These are phyloP conservation scores for Cucurbita pepo DNA, from an alignment of 306 rosid species.

Conservation along the genomic window DNA sequence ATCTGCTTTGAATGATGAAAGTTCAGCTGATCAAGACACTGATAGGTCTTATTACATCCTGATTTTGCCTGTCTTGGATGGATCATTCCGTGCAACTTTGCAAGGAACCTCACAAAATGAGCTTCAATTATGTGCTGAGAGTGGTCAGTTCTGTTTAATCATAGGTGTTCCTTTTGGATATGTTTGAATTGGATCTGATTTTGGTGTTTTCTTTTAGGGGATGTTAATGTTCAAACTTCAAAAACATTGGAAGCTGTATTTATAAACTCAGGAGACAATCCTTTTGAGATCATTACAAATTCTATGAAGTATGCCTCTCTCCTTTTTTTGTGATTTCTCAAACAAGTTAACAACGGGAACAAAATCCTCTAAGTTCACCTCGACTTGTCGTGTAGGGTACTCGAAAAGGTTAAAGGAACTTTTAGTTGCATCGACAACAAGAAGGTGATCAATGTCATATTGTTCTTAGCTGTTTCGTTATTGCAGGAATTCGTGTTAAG, in stretches of 20 bases:
- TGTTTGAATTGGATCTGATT: neutral
- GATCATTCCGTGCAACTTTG: slow-evolving; percentile 42
- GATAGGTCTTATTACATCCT: slow-evolving; percentile 31
- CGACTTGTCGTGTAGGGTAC: slow-evolving; percentile 23
- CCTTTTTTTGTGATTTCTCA: neutral
- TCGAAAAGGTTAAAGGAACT: slow-evolving; percentile 48
- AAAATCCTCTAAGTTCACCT: neutral
- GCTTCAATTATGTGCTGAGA: slow-evolving; percentile 56
- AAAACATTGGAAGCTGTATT: slow-evolving; percentile 39
- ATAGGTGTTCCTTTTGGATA: neutral
- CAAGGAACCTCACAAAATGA: slow-evolving; percentile 43
- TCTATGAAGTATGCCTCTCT: slow-evolving; percentile 39
- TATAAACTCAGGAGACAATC: slow-evolving; percentile 59
- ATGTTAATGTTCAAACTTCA: slow-evolving; percentile 34
- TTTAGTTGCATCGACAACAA: slow-evolving; percentile 42
- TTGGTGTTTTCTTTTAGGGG: slow-evolving; percentile 29
- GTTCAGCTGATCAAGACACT: slow-evolving; percentile 17
- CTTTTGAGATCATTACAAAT: slow-evolving; percentile 38
- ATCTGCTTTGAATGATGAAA: slow-evolving; percentile 16
- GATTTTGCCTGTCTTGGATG: slow-evolving; percentile 61
- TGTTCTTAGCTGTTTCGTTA: neutral
- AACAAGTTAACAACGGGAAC: neutral
- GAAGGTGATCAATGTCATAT: slow-evolving; percentile 10
- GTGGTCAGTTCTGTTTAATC: slow-evolving; percentile 26
- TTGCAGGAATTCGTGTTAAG: neutral